phyloP scores from a whole-genome alignment of 371 early-diverging fungal species.

The Fennellomyces sp. region DNA sequence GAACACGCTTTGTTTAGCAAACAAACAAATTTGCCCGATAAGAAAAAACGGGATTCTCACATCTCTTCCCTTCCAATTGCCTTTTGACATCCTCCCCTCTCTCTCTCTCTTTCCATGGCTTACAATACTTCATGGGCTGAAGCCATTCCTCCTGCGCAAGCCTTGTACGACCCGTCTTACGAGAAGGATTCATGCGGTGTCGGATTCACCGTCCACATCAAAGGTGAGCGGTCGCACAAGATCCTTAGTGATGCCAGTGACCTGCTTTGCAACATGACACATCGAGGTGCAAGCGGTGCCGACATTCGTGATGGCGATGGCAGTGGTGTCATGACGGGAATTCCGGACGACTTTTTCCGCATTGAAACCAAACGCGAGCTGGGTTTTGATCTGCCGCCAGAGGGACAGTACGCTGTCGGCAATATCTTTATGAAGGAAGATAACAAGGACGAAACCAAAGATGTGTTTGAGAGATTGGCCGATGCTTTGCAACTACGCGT shows the following conservation, averaged over 20 bases:
- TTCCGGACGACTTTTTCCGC: slow-evolving; percentile 89
- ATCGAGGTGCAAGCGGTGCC: slow-evolving; percentile 93
- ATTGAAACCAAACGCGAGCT: slow-evolving; percentile 61
- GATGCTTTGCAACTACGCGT: slow-evolving; percentile 70
- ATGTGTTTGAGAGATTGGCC: slow-evolving; percentile 79
- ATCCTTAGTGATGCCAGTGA: slow-evolving; percentile 85
- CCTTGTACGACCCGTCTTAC: slow-evolving; percentile 85
- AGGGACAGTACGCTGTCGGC: slow-evolving; percentile 92
- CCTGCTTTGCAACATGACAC: slow-evolving; percentile 96
- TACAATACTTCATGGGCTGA: slow-evolving; percentile 75
- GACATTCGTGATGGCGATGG: slow-evolving; percentile 90
- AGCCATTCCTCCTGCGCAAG: slow-evolving; percentile 83
- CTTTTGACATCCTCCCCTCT: too few species aligned
- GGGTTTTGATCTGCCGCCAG: slow-evolving; percentile 68
- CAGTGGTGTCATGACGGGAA: slow-evolving; percentile 91
- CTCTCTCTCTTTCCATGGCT: too few species aligned
- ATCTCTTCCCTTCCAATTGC: too few species aligned
- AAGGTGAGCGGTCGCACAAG: slow-evolving; percentile 80
- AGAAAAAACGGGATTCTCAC: too few species aligned
- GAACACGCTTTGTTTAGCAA: too few species aligned
- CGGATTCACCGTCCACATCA: slow-evolving; percentile 94
- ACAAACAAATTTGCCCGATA: too few species aligned
- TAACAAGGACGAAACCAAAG: slow-evolving; percentile 65
- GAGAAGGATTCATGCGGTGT: slow-evolving; percentile 98
- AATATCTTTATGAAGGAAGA: slow-evolving; percentile 84